A percentile compares a stretch with the other conserved stretches of the same genome.
Conservation (phyloP, 164 flowering plant species). For the Warburgia ugandensis region DNA sequence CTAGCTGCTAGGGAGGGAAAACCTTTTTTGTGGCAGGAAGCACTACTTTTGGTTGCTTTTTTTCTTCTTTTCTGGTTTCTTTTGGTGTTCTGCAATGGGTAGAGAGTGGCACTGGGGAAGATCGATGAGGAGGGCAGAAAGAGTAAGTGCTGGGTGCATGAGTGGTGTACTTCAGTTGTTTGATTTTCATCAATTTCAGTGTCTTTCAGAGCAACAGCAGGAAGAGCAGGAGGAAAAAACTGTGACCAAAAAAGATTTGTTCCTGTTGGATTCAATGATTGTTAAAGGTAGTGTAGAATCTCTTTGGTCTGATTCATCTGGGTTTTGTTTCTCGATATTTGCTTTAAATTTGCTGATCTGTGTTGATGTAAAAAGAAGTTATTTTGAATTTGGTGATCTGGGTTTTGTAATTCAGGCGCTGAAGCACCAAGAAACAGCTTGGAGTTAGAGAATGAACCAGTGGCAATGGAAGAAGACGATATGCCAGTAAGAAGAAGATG, state of each 20-base stretch:
- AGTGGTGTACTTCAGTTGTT: conserved; percentile 5
- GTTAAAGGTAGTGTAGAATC: conserved; percentile 1
- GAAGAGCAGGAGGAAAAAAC: not conserved
- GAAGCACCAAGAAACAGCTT: conserved; percentile 89
- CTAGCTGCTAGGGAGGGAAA: no score
- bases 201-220: not conserved
- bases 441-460: conserved; percentile 35
- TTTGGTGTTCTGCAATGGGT: no score
- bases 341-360: no score
- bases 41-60: no score
- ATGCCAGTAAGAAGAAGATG: conserved; percentile 38
- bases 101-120: no score
- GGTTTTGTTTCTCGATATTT: no score
- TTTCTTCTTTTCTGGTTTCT: no score
- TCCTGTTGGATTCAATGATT: not conserved
- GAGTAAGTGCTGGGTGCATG: conserved; percentile 6
- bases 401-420: conserved; percentile 34
- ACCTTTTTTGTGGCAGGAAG: no score
- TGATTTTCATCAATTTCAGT: conserved; percentile 9
- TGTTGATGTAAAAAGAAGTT: no score
- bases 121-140: conserved; percentile 5
- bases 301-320: no score
- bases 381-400: not conserved
- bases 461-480: conserved; percentile 22
- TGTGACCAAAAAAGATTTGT: not conserved